phyloP scores from a whole-genome alignment of 768 basidiomycete genomes.

The Rickenella mellea region DNA sequence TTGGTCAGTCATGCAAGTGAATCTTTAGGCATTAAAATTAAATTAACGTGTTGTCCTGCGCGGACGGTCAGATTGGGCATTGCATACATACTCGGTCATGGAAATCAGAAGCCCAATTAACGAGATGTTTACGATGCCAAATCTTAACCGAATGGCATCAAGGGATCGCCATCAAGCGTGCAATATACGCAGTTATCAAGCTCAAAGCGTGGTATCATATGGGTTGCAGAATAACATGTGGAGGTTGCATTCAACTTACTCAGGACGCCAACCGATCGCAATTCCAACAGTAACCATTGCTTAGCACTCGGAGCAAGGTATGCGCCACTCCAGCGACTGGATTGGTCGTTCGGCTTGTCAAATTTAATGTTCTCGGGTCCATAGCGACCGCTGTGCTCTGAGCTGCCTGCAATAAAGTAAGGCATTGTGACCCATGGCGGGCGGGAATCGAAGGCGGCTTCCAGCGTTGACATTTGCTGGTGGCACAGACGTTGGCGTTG shows the following conservation, averaged over 20 bases:
- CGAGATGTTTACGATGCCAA: too few relatives aligned
- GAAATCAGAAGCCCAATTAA: too few relatives aligned
- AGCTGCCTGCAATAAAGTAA: constrained; percentile 51
- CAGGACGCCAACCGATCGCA: constrained; percentile 52
- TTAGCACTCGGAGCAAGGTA: constrained; percentile 43
- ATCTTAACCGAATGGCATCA: too few relatives aligned
- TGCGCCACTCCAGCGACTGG: constrained; percentile 71
- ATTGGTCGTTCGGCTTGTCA: constrained; percentile 52
- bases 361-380: constrained; percentile 58
- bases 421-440: constrained; percentile 16
- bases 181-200: too few relatives aligned
- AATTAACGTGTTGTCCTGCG: too few relatives aligned
- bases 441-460: constrained; percentile 1
- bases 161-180: too few relatives aligned
- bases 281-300: constrained; percentile 64
- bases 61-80: too few relatives aligned
- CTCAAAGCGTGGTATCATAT: too few relatives aligned
- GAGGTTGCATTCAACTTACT: constrained; percentile 37
- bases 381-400: constrained; percentile 67
- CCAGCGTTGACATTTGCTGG: not conserved
- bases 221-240: not conserved
- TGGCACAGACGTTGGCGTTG: constrained; percentile 9
- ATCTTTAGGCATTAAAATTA: not conserved
- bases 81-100: too few relatives aligned
- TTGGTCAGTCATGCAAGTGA: constrained; percentile 5